Conservation (phyloP, 306 rosid species). For the Parietaria judaica region DNA sequence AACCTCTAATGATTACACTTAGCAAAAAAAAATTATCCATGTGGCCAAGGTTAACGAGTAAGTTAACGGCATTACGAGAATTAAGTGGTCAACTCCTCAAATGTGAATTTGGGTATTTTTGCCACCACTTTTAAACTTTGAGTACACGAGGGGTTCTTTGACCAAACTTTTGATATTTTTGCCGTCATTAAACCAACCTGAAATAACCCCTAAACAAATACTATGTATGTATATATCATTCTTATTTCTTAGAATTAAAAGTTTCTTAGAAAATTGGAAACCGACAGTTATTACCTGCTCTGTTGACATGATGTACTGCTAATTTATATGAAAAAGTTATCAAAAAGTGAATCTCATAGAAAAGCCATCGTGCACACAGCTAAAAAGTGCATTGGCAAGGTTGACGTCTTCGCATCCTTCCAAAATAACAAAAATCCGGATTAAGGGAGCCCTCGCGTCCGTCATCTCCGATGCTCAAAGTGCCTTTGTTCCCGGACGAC, state of each 20-base stretch:
- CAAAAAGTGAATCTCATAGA: not conserved
- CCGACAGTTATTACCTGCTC: constrained; percentile 32
- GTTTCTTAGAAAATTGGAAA: constrained; percentile 12
- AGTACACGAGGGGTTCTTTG: no score
- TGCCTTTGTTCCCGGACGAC: no score
- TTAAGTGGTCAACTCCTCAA: no score
- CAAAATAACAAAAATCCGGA: not conserved
- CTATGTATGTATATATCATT: not conserved
- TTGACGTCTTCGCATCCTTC: constrained; percentile 14
- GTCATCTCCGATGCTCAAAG: no score
- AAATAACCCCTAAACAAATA: not conserved
- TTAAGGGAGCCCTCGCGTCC: no score
- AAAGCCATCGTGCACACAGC: constrained; percentile 1
- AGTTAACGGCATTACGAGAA: no score
- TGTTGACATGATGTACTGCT: constrained; percentile 13
- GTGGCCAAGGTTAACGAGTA: no score
- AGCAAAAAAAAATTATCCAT: no score
- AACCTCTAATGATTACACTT: no score
- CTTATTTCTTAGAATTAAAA: not conserved
- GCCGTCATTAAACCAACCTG: not conserved
- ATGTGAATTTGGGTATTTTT: no score
- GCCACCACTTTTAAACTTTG: no score
- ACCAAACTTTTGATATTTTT: no score
- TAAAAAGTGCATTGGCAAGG: not conserved
- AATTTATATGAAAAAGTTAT: constrained; percentile 5